These are phyloP conservation scores for Plectosphaerella plurivora DNA, from an alignment of 2,329 filamentous ascomycete genomes.

Conservation along the genomic window DNA sequence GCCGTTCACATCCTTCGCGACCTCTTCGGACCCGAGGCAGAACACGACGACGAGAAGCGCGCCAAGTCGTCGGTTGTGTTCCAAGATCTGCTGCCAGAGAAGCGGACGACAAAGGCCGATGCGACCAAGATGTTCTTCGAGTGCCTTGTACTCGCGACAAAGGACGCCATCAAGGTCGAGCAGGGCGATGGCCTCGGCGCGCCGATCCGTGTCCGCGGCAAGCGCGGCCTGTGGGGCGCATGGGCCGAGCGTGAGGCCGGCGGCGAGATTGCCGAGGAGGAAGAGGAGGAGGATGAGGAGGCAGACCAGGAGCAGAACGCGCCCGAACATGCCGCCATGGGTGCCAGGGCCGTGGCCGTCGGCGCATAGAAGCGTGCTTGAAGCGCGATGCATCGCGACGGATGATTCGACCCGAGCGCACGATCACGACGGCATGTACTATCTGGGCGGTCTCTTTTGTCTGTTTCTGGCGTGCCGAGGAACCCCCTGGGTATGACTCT, in stretches of 20 bases:
- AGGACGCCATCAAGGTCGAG: conserved; percentile 96
- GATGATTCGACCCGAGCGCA: background rate
- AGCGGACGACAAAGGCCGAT: conserved; percentile 75
- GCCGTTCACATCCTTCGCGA: conserved; percentile 93
- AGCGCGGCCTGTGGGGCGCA: conserved; percentile 92
- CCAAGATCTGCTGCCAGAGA: conserved; percentile 84
- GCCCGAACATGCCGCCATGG: conserved; percentile 22
- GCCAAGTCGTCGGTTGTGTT: conserved; percentile 77
- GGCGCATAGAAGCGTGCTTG: conserved; percentile 22
- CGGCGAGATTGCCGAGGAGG: conserved; percentile 53
- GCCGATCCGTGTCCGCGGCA: conserved; percentile 78
- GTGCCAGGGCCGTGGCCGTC: conserved; percentile 25
- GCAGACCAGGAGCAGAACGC: conserved; percentile 38
- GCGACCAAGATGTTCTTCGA: conserved; percentile 99
- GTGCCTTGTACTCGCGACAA: conserved; percentile 89
- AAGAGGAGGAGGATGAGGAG: conserved; percentile 37
- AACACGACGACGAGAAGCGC: conserved; percentile 65
- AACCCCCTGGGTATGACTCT: no score
- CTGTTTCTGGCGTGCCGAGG: background rate
- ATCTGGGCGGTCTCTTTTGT: background rate
- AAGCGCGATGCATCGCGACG: conserved; percentile 4
- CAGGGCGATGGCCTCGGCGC: conserved; percentile 74
- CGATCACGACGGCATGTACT: background rate
- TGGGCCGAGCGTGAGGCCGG: conserved; percentile 82
- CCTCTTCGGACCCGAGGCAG: conserved; percentile 71